Evolutionary conservation across 2,329 filamentous ascomycete species (phyloP), one percentile per base, ranked within the genome.

Genomic region (Aspergillus puulaauensis): DNA sequence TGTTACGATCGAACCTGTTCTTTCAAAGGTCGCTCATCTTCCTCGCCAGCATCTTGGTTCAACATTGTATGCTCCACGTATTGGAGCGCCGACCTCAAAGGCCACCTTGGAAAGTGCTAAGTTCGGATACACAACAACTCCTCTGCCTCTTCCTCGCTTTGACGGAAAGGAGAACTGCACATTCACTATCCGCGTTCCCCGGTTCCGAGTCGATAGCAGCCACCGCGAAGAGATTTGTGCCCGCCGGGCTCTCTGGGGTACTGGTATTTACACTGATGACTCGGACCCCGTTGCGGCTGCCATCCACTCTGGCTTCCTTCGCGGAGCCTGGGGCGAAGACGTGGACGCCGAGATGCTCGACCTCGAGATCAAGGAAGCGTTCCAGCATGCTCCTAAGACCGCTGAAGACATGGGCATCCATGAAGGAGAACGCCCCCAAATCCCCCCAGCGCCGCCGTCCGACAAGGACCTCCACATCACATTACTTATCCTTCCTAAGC

Each of bases 181-280:
- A 0, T 86, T 96, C 61, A 97, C 91, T 0, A 83, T 99, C 60
- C 91, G 95, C 66, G 87, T 99, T 6, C 89, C 93, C 2, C 86
- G 90, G 27, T 85, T 90, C 48, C 91, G 95, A 67, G 79, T 99
- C 7, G 85, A 84, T 8, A 74, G 85, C 0, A 76, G 81, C 7
- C 85, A 90, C 23, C 84, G 93, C 31, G 90, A 95, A 70, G 90
- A 96, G 64, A 93, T 98, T 52, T 96, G 92, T 11, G 79, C 86
- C 7, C 85, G 91, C 35, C 84, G 89, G 19, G 90, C 90, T 7
- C 74, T 99, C 0, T 99, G 93, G 93, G 95, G 95, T 1, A 95
- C 91, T 0, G 93, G 96, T 39, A 84, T 99, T 6, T 98, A 98
- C 71, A 96, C 92, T 0, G 95, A 99, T 66, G 95, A 99, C 74